Evolutionary conservation across 306 rosid genomes (phyloP).

Genomic region (Medicago ruthenica): DNA sequence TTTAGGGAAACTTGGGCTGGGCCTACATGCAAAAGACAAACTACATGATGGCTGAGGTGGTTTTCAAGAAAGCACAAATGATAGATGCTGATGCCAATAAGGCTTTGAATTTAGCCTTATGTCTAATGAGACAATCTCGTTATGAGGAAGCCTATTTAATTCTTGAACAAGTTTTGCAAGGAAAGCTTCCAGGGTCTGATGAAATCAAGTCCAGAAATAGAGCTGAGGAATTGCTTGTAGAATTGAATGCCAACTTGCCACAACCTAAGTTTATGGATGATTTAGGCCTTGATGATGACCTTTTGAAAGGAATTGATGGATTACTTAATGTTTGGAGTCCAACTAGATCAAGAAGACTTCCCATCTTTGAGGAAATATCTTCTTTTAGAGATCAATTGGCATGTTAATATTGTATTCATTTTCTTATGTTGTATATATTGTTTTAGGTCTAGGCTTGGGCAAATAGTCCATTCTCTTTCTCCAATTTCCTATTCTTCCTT

Average conservation of each 20-base stretch:
- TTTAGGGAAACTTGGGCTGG: slow-evolving; percentile 96
- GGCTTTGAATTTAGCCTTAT: slow-evolving; percentile 78
- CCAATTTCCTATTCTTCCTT: slow-evolving; percentile 14
- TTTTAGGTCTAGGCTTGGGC: slow-evolving; percentile 19
- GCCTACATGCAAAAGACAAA: slow-evolving; percentile 87
- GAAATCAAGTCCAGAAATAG: slow-evolving; percentile 62
- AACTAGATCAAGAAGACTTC: slow-evolving; percentile 75
- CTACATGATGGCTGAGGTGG: slow-evolving; percentile 74
- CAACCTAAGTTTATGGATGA: slow-evolving; percentile 30
- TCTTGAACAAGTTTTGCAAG: slow-evolving; percentile 58
- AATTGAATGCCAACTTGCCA: slow-evolving; percentile 42
- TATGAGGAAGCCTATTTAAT: slow-evolving; percentile 56
- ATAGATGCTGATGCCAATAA: slow-evolving; percentile 84
- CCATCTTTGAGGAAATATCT: slow-evolving; percentile 89
- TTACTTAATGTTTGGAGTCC: slow-evolving; percentile 61
- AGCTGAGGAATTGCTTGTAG: slow-evolving; percentile 58
- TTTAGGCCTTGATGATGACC: slow-evolving; percentile 61
- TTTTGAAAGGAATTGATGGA: slow-evolving; percentile 73
- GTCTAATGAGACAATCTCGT: slow-evolving; percentile 71
- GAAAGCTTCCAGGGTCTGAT: slow-evolving; percentile 57
- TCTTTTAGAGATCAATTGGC: slow-evolving; percentile 81
- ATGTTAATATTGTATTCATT: slow-evolving; percentile 48
- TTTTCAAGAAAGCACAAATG: slow-evolving; percentile 77
- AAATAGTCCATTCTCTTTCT: slow-evolving; percentile 16
- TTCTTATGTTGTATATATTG: slow-evolving; percentile 30